phyloP scores from a whole-genome alignment of 2,329 filamentous ascomycete genomes.

The Neoscytalidium dimidiatum region DNA sequence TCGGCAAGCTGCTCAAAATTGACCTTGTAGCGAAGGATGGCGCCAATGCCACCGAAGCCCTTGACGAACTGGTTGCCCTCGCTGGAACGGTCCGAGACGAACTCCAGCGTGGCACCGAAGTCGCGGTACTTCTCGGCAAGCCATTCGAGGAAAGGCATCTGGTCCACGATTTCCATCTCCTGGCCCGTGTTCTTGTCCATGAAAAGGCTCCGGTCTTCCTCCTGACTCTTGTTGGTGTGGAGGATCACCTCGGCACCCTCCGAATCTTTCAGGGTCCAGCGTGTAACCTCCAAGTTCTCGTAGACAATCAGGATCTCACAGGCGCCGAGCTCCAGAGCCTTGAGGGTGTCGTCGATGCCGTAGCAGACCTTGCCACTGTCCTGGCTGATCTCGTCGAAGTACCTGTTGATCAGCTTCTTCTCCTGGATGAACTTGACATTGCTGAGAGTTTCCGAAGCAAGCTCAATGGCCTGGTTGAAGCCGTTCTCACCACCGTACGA shows the following conservation, averaged over 20 bases:
- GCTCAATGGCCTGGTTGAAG: constrained; percentile 98
- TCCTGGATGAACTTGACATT: constrained; percentile 99
- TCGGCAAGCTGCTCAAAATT: constrained; percentile 99
- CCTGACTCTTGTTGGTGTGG: constrained; percentile 86
- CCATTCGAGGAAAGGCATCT: constrained; percentile 97
- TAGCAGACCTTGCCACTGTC: constrained; percentile 97
- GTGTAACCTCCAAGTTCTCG: constrained; percentile 93
- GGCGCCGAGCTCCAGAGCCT: constrained; percentile 92
- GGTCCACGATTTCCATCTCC: constrained; percentile 92
- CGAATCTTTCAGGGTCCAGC: constrained; percentile 84
- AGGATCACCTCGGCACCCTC: constrained; percentile 72
- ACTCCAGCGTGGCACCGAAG: constrained; percentile 93
- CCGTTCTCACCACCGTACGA: constrained; percentile 99
- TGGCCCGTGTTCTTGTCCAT: constrained; percentile 94
- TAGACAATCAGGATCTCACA: constrained; percentile 94
- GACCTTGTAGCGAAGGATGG: constrained; percentile 97
- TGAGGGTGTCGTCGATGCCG: constrained; percentile 95
- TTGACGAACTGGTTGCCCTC: constrained; percentile 99
- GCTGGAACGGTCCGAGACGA: constrained; percentile 94
- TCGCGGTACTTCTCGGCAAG: constrained; percentile 98
- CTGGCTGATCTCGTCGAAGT: constrained; percentile 98
- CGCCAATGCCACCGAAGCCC: constrained; percentile 97
- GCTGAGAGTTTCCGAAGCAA: constrained; percentile 90
- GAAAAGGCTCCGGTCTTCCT: constrained; percentile 78
- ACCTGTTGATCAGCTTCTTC: constrained; percentile 99